phyloP scores from a whole-genome alignment of 73 alveolate species.

The Symbiodinium natans region DNA sequence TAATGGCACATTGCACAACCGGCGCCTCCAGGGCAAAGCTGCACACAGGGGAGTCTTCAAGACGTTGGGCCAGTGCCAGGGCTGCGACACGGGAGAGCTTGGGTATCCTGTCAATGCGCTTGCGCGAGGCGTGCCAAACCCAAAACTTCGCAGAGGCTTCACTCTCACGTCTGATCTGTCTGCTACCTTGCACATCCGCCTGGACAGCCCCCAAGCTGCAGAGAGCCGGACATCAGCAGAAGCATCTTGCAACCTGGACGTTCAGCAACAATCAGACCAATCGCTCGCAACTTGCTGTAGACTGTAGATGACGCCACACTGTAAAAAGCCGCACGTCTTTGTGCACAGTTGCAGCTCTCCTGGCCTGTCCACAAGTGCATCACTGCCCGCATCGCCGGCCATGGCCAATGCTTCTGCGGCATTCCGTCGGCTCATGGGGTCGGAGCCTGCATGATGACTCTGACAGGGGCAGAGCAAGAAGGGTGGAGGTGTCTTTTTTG shows the following conservation, averaged over 20 bases:
- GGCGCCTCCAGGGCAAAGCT: background rate
- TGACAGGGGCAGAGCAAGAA: too few species aligned
- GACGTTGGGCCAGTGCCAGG: background rate
- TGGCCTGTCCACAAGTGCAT: background rate
- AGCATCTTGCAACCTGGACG: background rate
- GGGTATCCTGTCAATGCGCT: background rate
- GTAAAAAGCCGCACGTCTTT: background rate
- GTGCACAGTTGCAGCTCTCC: too few species aligned
- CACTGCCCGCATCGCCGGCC: background rate
- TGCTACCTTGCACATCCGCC: too few species aligned
- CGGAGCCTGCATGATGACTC: background rate
- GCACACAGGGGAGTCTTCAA: background rate
- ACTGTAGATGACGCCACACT: background rate
- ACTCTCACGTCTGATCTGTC: too few species aligned
- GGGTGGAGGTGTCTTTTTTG: too few species aligned
- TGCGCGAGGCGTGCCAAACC: background rate
- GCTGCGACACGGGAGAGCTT: constrained; percentile 8
- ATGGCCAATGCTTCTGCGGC: constrained; percentile 2
- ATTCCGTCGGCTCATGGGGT: background rate
- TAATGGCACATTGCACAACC: background rate
- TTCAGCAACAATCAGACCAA: too few species aligned
- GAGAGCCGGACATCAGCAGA: background rate
- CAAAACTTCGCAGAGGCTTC: too few species aligned
- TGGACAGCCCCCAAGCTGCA: background rate
- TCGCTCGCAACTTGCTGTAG: background rate